phyloP scores from a whole-genome alignment of 306 rosid species.

The Trifolium subterraneum region DNA sequence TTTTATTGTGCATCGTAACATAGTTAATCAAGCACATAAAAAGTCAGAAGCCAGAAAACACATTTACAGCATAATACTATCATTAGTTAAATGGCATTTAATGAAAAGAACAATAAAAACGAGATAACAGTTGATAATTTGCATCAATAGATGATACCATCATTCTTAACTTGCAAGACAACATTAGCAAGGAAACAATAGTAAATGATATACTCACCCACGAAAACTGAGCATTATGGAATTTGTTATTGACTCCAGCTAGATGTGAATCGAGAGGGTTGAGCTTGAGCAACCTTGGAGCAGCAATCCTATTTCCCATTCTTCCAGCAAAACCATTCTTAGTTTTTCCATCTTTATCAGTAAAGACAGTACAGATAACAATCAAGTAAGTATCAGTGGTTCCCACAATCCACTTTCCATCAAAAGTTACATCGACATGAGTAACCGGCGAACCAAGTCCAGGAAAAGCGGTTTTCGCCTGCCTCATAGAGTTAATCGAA shows the following conservation, averaged over 20 bases:
- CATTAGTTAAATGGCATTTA: not conserved
- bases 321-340: conserved; percentile 92
- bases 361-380: conserved; percentile 78
- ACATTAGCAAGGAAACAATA: conserved; percentile 9
- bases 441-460: conserved; percentile 97
- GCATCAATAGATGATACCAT: not conserved
- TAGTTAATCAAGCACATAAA: not conserved
- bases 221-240: conserved; percentile 92
- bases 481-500: conserved; percentile 85
- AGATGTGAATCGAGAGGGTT: conserved; percentile 91
- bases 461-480: conserved; percentile 92
- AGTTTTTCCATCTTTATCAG: conserved; percentile 82
- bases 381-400: conserved; percentile 84
- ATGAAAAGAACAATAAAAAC: not conserved
- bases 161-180: conserved; percentile 25
- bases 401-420: conserved; percentile 97
- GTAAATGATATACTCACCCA: conserved; percentile 66
- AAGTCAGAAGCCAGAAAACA: not conserved
- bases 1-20: not conserved
- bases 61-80: not conserved
- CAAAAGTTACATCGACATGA: conserved; percentile 91
- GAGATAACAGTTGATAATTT: not conserved
- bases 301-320: conserved; percentile 92
- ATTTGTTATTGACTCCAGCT: conserved; percentile 85
- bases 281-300: conserved; percentile 93